phyloP scores from a whole-genome alignment of 768 basidiomycete species.

The Mycena crocata region DNA sequence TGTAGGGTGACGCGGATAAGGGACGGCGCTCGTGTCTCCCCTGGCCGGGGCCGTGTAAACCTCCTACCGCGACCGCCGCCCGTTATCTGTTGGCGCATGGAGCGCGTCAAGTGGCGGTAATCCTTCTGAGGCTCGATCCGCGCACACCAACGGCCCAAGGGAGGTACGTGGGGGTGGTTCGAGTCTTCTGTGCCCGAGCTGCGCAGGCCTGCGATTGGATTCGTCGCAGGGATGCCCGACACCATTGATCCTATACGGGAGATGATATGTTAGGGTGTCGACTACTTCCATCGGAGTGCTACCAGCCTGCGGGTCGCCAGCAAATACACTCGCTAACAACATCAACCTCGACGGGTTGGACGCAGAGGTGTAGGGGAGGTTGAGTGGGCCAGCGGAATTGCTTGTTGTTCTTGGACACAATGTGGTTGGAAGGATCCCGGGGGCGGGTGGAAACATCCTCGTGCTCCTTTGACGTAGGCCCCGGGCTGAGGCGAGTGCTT shows the following conservation, averaged over 20 bases:
- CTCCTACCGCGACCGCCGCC: background rate
- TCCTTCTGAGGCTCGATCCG: background rate
- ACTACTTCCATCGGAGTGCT: slow-evolving; percentile 5
- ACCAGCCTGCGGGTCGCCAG: background rate
- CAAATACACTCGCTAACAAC: background rate
- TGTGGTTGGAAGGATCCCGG: no score
- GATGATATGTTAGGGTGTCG: slow-evolving; percentile 1
- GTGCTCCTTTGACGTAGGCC: no score
- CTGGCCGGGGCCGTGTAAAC: background rate
- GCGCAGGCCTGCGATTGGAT: background rate
- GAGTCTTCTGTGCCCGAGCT: slow-evolving; percentile 2
- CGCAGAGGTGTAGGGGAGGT: background rate
- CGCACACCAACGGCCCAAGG: background rate
- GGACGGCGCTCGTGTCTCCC: background rate
- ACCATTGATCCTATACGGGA: slow-evolving; percentile 5
- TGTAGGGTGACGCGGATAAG: background rate
- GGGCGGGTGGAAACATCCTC: no score
- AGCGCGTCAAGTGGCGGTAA: background rate
- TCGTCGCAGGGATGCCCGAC: slow-evolving; percentile 8
- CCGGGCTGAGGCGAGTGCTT: no score
- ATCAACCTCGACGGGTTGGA: background rate
- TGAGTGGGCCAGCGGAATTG: no score
- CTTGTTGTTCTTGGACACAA: no score
- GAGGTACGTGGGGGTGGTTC: slow-evolving; percentile 2
- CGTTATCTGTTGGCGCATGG: background rate